Conservation (phyloP, 805 yeast genomes). For the Limtongia smithiae region DNA sequence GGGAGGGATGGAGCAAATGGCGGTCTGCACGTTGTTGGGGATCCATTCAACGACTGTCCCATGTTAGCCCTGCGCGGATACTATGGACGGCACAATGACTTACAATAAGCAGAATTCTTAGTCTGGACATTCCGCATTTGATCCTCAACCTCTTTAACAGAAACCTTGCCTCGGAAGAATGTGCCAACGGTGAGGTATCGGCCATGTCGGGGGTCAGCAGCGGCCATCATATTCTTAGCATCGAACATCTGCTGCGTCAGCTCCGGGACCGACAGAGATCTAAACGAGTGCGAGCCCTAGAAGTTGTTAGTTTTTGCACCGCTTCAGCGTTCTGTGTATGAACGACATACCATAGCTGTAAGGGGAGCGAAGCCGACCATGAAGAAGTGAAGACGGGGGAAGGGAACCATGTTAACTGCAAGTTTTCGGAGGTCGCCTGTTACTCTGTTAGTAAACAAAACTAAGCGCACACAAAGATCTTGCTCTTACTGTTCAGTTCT, state of each 20-base stretch:
- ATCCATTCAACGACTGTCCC: constrained; percentile 83
- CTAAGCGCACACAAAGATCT: background rate
- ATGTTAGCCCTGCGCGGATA: too few relatives aligned
- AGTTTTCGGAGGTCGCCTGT: constrained; percentile 80
- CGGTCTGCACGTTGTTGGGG: constrained; percentile 93
- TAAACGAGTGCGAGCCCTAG: constrained; percentile 70
- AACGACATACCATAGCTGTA: constrained; percentile 46
- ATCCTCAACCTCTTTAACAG: constrained; percentile 92
- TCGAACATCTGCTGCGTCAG: constrained; percentile 94
- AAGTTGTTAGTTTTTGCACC: background rate
- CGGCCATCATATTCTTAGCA: constrained; percentile 93
- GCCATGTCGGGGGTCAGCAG: constrained; percentile 88
- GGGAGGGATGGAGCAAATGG: constrained; percentile 91
- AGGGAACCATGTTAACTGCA: constrained; percentile 92
- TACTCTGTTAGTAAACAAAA: background rate
- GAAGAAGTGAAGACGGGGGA: constrained; percentile 94
- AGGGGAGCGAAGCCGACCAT: constrained; percentile 95
- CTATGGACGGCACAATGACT: too few relatives aligned
- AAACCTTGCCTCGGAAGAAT: constrained; percentile 89
- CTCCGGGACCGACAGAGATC: constrained; percentile 85
- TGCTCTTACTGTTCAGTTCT: constrained; percentile 58
- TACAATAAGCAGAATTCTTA: constrained; percentile 65
- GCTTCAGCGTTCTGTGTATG: constrained; percentile 29
- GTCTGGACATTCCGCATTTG: constrained; percentile 85
- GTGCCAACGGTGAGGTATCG: constrained; percentile 92